phyloP scores from a whole-genome alignment of 805 yeast species.

The Cyberlindnera misumaiensis region DNA sequence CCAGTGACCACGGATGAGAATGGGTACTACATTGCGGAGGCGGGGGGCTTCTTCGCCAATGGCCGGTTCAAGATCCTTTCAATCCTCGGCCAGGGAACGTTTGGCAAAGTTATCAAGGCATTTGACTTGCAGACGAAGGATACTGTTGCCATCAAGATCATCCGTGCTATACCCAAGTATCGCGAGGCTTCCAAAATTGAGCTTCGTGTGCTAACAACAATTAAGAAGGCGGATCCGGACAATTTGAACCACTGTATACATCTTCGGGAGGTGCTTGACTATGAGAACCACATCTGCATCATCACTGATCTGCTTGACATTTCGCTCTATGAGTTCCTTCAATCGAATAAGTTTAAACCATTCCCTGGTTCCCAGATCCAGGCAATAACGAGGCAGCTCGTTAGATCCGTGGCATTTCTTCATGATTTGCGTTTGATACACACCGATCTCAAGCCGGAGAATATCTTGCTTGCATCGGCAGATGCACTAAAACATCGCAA shows the following conservation, averaged over 20 bases:
- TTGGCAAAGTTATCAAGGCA: slow-evolving; percentile 87
- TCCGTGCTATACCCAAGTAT: slow-evolving; percentile 86
- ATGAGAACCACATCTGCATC: slow-evolving; percentile 86
- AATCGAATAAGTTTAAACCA: slow-evolving; percentile 74
- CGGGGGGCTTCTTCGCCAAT: slow-evolving; percentile 62
- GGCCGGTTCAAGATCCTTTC: slow-evolving; percentile 58
- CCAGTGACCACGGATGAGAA: slow-evolving; percentile 30
- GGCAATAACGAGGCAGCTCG: slow-evolving; percentile 77
- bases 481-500: slow-evolving; percentile 18
- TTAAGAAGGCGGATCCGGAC: slow-evolving; percentile 59
- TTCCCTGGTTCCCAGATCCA: slow-evolving; percentile 93
- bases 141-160: slow-evolving; percentile 83
- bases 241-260: slow-evolving; percentile 76
- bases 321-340: slow-evolving; percentile 85
- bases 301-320: slow-evolving; percentile 84
- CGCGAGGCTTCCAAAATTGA: slow-evolving; percentile 95
- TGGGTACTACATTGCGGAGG: slow-evolving; percentile 64
- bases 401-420: slow-evolving; percentile 78
- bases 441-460: slow-evolving; percentile 96
- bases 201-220: slow-evolving; percentile 69
- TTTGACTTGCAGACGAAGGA: slow-evolving; percentile 51
- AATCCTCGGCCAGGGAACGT: slow-evolving; percentile 86
- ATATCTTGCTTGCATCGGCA: slow-evolving; percentile 43
- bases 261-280: slow-evolving; percentile 85
- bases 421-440: slow-evolving; percentile 89